A percentile compares a stretch with the other conserved stretches of the same genome.
These are phyloP conservation scores for Hypoxylon rubiginosum DNA, from an alignment of 2,329 filamentous ascomycete species.

Conservation along the genomic window DNA sequence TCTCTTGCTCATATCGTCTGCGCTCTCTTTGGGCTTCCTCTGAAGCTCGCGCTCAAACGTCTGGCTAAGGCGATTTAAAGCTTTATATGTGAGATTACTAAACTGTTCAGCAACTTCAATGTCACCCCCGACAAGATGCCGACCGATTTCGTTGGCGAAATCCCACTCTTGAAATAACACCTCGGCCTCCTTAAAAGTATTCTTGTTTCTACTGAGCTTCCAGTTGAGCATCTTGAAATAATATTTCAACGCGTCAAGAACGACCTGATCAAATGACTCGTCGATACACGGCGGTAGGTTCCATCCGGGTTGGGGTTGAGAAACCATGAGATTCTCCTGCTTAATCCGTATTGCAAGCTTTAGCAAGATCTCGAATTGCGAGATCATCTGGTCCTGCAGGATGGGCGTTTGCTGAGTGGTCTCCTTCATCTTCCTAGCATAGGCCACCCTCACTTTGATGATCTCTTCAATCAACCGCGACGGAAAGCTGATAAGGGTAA, in stretches of 20 bases:
- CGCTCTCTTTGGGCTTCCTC: conserved; percentile 84
- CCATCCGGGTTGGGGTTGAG: conserved; percentile 91
- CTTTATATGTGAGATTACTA: conserved; percentile 92
- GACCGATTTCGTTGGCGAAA: conserved; percentile 93
- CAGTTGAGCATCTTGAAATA: conserved; percentile 99
- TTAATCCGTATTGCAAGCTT: conserved; percentile 95
- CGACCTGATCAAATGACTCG: conserved; percentile 92
- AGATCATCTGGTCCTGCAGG: conserved; percentile 98
- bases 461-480: conserved; percentile 96
- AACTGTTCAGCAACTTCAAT: conserved; percentile 99
- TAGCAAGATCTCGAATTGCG: conserved; percentile 93
- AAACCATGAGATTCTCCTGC: conserved; percentile 85
- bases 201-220: conserved; percentile 97
- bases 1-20: conserved; percentile 92
- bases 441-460: conserved; percentile 89
- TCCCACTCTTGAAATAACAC: conserved; percentile 98
- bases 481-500: conserved; percentile 97
- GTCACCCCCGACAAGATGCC: conserved; percentile 91
- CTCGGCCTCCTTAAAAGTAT: conserved; percentile 99
- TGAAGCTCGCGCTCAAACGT: conserved; percentile 95
- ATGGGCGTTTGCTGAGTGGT: conserved; percentile 91
- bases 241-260: conserved; percentile 93
- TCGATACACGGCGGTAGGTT: conserved; percentile 96
- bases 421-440: conserved; percentile 95
- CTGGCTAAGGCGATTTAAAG: conserved; percentile 85